These are phyloP conservation scores for Termitomyces sp. DNA, from an alignment of 768 basidiomycete genomes.

Conservation along the genomic window DNA sequence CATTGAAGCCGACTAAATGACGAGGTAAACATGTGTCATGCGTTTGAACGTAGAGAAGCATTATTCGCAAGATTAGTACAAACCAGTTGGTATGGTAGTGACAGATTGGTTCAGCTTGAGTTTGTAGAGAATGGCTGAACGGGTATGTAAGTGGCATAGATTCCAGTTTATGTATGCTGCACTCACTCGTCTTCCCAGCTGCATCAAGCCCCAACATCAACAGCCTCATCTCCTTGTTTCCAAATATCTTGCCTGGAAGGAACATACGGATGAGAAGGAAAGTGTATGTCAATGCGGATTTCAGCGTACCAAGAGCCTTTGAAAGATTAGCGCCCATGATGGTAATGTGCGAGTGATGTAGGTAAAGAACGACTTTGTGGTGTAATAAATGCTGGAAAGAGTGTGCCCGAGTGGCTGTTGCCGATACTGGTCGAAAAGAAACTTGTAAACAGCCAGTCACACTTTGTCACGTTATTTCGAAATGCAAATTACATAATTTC, in stretches of 20 bases:
- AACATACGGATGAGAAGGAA: conserved; percentile 5
- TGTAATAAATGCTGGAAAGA: conserved; percentile 18
- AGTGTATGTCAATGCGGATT: conserved; percentile 1
- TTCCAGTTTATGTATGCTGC: neutral
- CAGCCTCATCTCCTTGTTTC: conserved; percentile 98
- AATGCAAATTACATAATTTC: neutral
- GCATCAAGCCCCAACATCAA: conserved; percentile 97
- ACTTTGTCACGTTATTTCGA: conserved; percentile 6
- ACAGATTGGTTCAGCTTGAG: conserved; percentile 98
- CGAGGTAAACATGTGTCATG: conserved; percentile 3
- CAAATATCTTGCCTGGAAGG: conserved; percentile 79
- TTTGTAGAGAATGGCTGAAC: conserved; percentile 93
- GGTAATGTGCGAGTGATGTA: conserved; percentile 22
- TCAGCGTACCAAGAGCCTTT: conserved; percentile 64
- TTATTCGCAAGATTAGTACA: conserved; percentile 13
- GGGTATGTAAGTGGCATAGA: conserved; percentile 3
- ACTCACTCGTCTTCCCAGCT: conserved; percentile 95
- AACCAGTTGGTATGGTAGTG: conserved; percentile 95
- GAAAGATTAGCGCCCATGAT: conserved; percentile 85
- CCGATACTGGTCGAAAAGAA: conserved; percentile 9
- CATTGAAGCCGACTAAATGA: conserved; percentile 87
- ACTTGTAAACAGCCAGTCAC: conserved; percentile 7
- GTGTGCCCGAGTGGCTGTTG: conserved; percentile 12
- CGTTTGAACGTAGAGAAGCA: neutral
- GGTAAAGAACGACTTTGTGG: conserved; percentile 62